A percentile compares a stretch with the other conserved stretches of the same genome.
phyloP scores from a whole-genome alignment of 495 filamentous ascomycete species.

The Podospora conica region DNA sequence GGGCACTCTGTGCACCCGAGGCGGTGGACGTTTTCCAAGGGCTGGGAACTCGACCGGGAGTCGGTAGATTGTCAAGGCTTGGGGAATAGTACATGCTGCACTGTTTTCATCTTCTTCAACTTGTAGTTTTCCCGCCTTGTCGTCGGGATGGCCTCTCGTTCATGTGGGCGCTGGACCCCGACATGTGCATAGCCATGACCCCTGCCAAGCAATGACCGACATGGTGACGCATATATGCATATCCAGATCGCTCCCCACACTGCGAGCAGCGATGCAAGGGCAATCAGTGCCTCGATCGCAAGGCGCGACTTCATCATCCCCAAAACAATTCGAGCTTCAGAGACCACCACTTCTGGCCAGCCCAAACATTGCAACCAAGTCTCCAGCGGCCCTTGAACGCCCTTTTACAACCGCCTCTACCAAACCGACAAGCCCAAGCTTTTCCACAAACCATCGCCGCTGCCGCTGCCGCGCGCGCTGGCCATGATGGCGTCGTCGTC shows the following conservation, averaged over 20 bases:
- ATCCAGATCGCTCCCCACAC: neutral
- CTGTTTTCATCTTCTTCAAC: neutral
- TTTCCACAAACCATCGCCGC: too few relatives aligned
- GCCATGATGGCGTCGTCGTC: slow-evolving; percentile 66
- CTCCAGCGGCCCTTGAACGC: neutral
- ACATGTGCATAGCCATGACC: neutral
- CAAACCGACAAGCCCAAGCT: neutral
- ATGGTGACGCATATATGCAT: neutral
- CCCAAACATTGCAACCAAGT: too few relatives aligned
- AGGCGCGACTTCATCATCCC: neutral
- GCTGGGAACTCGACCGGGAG: neutral
- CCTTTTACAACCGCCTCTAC: neutral
- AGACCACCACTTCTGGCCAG: neutral
- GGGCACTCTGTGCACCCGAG: neutral
- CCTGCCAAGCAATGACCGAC: neutral
- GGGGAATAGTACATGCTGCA: neutral
- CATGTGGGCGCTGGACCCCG: neutral
- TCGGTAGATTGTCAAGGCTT: neutral
- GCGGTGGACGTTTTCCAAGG: neutral
- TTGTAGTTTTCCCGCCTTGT: neutral
- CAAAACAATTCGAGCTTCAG: neutral
- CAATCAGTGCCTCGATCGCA: neutral
- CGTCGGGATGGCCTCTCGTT: neutral
- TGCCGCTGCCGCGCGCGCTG: neutral
- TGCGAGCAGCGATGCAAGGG: neutral